Evolutionary conservation across 2,329 filamentous ascomycete genomes (phyloP).

Genomic region (Exophiala spinifera): DNA sequence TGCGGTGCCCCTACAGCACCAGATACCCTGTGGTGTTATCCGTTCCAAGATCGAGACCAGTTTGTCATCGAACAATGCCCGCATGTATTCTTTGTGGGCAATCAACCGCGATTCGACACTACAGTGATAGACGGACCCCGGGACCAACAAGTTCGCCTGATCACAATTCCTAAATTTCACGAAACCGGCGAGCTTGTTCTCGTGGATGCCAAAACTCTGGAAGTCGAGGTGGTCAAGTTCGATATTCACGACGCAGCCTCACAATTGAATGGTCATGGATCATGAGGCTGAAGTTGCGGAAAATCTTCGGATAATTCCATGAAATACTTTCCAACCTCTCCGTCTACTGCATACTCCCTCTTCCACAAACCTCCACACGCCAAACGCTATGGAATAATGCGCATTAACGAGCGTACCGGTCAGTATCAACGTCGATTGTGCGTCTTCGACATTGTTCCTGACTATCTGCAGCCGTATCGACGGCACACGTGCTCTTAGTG

Average conservation of each 20-base stretch:
- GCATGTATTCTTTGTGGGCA: slow-evolving; percentile 87
- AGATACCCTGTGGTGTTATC: slow-evolving; percentile 96
- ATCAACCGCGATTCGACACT: slow-evolving; percentile 75
- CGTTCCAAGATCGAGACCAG: slow-evolving; percentile 89
- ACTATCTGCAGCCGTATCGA: slow-evolving; percentile 60
- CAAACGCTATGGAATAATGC: slow-evolving; percentile 27
- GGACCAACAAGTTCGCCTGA: slow-evolving; percentile 69
- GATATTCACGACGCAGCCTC: slow-evolving; percentile 36
- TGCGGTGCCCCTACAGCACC: slow-evolving; percentile 90
- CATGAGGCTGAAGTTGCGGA: slow-evolving; percentile 4
- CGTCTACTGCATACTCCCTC: not conserved
- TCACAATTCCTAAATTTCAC: slow-evolving; percentile 80
- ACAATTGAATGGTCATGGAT: slow-evolving; percentile 6
- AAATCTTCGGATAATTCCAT: not conserved
- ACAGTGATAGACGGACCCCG: slow-evolving; percentile 61
- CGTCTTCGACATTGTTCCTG: not conserved
- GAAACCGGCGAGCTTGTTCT: slow-evolving; percentile 76
- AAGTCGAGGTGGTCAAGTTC: slow-evolving; percentile 68
- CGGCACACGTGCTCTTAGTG: slow-evolving; percentile 67
- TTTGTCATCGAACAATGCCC: slow-evolving; percentile 83
- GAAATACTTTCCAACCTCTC: not conserved
- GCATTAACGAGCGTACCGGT: slow-evolving; percentile 36
- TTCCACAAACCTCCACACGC: too few species aligned
- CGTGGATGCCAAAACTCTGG: slow-evolving; percentile 80
- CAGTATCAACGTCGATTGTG: not conserved